Conservation (phyloP, 805 yeast species). For the Wickerhamiella qilinensis region DNA sequence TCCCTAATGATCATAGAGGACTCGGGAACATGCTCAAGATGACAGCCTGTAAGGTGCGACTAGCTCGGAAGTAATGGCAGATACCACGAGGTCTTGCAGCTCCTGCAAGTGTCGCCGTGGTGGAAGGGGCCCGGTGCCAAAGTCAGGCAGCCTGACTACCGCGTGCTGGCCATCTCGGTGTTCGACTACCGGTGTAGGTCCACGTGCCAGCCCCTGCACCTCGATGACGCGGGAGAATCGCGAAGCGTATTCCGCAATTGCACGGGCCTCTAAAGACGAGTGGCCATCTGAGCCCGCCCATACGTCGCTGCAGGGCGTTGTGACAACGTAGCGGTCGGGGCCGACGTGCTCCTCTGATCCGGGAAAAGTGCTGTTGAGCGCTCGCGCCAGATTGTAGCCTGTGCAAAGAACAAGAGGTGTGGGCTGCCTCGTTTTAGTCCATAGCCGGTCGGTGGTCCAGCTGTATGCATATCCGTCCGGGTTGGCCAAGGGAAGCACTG, state of each 20-base stretch:
- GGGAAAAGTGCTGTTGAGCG: constrained; percentile 67
- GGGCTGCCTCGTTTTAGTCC: constrained; percentile 80
- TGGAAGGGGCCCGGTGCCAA: constrained; percentile 3
- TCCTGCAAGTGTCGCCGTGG: background rate
- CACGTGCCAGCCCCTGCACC: constrained; percentile 2
- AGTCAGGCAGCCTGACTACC: constrained; percentile 4
- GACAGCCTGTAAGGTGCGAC: no score
- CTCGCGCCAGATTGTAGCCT: constrained; percentile 75
- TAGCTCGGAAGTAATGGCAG: no score
- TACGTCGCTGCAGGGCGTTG: constrained; percentile 67
- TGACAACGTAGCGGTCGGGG: constrained; percentile 31
- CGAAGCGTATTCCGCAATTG: constrained; percentile 3
- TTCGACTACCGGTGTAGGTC: background rate
- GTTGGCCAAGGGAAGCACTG: constrained; percentile 69
- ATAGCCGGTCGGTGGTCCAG: constrained; percentile 65
- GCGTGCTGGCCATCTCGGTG: background rate
- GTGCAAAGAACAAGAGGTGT: constrained; percentile 49
- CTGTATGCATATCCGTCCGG: constrained; percentile 85
- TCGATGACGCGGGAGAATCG: background rate
- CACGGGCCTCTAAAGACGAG: constrained; percentile 41
- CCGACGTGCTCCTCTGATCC: no score
- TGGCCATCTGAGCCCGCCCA: constrained; percentile 63
- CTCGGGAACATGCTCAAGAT: no score
- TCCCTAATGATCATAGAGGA: no score
- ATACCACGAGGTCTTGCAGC: background rate